Base-by-base conservation (phyloP, 2,329 filamentous ascomycete species). In the Sclerotinia sclerotiorum region DNA sequence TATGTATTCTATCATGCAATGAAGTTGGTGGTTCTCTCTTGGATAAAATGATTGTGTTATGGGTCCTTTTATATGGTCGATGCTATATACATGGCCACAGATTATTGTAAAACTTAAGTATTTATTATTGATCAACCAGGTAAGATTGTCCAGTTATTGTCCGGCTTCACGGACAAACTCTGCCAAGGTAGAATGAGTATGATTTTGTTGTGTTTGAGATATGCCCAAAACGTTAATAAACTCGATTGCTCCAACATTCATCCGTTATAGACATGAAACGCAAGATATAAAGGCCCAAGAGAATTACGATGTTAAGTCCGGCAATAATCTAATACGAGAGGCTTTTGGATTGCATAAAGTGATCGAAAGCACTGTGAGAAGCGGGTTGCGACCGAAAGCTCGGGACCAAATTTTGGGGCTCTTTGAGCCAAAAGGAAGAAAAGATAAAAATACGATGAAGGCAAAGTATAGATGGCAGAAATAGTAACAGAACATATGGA, bases 401-500 rank as follows among this genome's bases (percentile, higher is more conserved):
- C 57, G 57, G 56, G 42, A 46, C 46, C 57, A 46, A 46, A 21
- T 27, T 27, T 60, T 15, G 42, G 49, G 57, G 15, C 8, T 32
- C 29, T 29, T 32, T 29, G 24, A 21, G 19, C 10, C 57, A 46
- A 46, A 60, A n/a, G 19, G 24, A 49, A 11, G 44, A 51, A 64
- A 27, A 27, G 61, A 39, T 49, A 29, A 51, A 57, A 68, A 39
- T 92, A 78, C 88, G 89, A 66, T 86, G 86, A 21, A 65, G 32
- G 32, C 21, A 51, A 51, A 27, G 48, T 19, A 46, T 67, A 39
- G 57, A 63, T 44, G 29, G 51, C 51, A 35, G 51, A 65, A 65
- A 44, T 57, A 64, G 44, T 88, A 88, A 88, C 48, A 85, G 84
- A 75, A 75, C 85, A 85, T 29, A 90, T 93, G 44, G 91, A 91